Conservation (phyloP, 371 early-diverging fungal genomes). For the Actinomucor elegans region DNA sequence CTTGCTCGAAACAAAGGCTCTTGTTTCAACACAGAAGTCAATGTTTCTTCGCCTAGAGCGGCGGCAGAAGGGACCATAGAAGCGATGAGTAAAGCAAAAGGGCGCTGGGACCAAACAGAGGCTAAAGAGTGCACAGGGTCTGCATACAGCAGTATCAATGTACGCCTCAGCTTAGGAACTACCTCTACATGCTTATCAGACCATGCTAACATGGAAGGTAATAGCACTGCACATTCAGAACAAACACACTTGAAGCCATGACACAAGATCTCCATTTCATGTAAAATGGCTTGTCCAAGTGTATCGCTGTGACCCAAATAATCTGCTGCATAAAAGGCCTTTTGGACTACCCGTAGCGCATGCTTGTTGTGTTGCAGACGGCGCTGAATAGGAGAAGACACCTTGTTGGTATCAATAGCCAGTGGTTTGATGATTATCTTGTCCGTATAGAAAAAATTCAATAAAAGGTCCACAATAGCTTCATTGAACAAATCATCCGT, state of each 20-base stretch:
- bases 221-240: conserved; percentile 32
- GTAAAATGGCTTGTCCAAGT: conserved; percentile 25
- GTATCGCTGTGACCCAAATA: conserved; percentile 41
- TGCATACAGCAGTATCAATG: conserved; percentile 30
- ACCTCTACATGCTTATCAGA: conserved; percentile 29
- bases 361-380: conserved; percentile 34
- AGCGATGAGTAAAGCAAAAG: conserved; percentile 35
- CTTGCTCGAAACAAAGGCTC: conserved; percentile 13
- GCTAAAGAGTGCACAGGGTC: conserved; percentile 40
- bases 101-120: conserved; percentile 37
- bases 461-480: conserved; percentile 9
- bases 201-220: conserved; percentile 49
- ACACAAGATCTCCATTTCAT: conserved; percentile 35
- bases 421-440: conserved; percentile 10
- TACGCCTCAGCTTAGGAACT: conserved; percentile 22
- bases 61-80: conserved; percentile 15
- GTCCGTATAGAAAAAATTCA: conserved; percentile 20
- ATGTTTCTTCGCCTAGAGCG: conserved; percentile 1
- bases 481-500: conserved; percentile 18
- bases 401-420: background rate
- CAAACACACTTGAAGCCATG: conserved; percentile 48
- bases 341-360: conserved; percentile 37
- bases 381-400: conserved; percentile 13
- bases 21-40: conserved; percentile 3
- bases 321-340: conserved; percentile 40